These are phyloP conservation scores for Hypoxylon sp. DNA, from an alignment of 2,329 filamentous ascomycete species.

Conservation along the genomic window DNA sequence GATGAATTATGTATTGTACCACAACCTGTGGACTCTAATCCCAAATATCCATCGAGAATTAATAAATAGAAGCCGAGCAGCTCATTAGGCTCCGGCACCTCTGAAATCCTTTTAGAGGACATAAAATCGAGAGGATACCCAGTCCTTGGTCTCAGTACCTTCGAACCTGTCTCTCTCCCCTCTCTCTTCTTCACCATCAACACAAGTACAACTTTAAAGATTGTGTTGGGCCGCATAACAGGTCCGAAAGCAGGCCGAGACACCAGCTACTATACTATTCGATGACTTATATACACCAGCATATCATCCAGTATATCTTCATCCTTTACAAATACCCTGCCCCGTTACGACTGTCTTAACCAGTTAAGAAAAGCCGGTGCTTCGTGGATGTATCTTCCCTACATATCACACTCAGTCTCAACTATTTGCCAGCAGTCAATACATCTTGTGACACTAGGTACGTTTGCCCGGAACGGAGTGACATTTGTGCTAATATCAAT, in stretches of 20 bases:
- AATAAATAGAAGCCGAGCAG: not conserved
- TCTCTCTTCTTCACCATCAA: not conserved
- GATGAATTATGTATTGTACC: not conserved
- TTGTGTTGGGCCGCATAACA: not conserved
- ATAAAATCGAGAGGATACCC: constrained; percentile 8
- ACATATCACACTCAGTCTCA: not conserved
- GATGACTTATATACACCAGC: constrained; percentile 5
- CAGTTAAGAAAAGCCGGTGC: not conserved
- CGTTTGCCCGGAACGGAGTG: not conserved
- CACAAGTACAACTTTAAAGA: not conserved
- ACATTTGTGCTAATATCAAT: constrained; percentile 5
- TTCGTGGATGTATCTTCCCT: constrained; percentile 5
- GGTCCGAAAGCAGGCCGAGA: not conserved
- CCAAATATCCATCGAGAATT: not conserved
- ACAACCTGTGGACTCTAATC: not conserved
- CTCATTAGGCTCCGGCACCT: constrained; percentile 8
- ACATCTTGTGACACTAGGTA: constrained; percentile 4
- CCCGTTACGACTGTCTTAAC: not conserved
- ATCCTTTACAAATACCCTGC: constrained; percentile 1
- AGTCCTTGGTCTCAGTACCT: not conserved
- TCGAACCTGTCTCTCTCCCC: not conserved
- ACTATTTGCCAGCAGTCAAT: constrained; percentile 1
- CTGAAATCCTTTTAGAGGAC: not conserved
- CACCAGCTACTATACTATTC: constrained; percentile 1
- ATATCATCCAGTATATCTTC: not conserved